phyloP scores from a whole-genome alignment of 73 alveolate genomes.

The Paramecium octaurelia region DNA sequence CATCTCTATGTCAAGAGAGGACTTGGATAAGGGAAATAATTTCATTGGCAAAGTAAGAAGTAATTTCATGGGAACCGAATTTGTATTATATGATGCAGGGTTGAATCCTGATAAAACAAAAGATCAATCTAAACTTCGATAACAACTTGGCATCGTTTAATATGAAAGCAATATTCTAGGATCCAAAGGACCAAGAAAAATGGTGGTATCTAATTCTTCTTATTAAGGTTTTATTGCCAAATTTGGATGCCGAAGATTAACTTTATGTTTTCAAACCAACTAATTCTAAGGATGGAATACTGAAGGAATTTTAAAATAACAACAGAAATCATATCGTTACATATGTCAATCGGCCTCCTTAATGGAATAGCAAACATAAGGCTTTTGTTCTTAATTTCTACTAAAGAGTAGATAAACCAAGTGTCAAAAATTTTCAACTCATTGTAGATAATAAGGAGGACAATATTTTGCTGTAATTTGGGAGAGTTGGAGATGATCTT shows the following conservation, averaged over 20 bases:
- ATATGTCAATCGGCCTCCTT: slow-evolving; percentile 86
- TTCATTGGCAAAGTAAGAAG: slow-evolving; percentile 85
- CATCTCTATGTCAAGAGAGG: slow-evolving; percentile 75
- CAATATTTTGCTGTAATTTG: slow-evolving; percentile 78
- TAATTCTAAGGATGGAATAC: slow-evolving; percentile 69
- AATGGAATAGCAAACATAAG: slow-evolving; percentile 87
- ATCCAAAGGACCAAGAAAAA: slow-evolving; percentile 90
- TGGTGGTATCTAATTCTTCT: slow-evolving; percentile 62
- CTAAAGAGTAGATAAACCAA: slow-evolving; percentile 89
- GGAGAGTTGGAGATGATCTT: slow-evolving; percentile 80
- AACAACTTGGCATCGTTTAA: slow-evolving; percentile 75
- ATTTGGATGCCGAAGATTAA: slow-evolving; percentile 58
- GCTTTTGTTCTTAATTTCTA: slow-evolving; percentile 89
- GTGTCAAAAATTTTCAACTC: slow-evolving; percentile 86
- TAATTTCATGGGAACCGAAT: slow-evolving; percentile 91
- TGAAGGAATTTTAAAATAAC: slow-evolving; percentile 65
- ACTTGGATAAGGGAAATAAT: slow-evolving; percentile 67
- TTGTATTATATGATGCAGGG: slow-evolving; percentile 77
- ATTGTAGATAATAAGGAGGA: slow-evolving; percentile 80
- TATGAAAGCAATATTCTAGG: slow-evolving; percentile 89
- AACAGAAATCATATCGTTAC: slow-evolving; percentile 61
- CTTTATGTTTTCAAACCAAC: slow-evolving; percentile 63
- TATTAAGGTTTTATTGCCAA: slow-evolving; percentile 73
- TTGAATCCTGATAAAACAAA: slow-evolving; percentile 84
- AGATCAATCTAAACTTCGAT: slow-evolving; percentile 64